Evolutionary conservation across 2,329 filamentous ascomycete species (phyloP).

Genomic region (Rhytidhysteron rufulum): DNA sequence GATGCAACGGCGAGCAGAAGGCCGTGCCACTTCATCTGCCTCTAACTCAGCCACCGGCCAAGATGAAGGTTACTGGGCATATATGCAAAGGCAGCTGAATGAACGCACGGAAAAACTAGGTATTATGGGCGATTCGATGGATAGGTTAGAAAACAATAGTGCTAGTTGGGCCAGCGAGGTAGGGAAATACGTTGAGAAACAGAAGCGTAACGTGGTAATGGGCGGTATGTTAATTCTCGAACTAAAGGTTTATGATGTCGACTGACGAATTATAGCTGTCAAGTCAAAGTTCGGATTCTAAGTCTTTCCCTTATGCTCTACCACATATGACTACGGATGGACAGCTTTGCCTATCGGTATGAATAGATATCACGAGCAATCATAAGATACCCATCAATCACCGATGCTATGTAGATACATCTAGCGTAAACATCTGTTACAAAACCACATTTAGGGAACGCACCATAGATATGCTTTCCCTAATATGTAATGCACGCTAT

Average conservation of each 20-base stretch:
- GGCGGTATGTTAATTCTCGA: slow-evolving; percentile 46
- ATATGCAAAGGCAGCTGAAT: slow-evolving; percentile 80
- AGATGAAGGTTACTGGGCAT: slow-evolving; percentile 63
- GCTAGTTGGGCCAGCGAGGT: slow-evolving; percentile 84
- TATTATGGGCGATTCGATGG: slow-evolving; percentile 79
- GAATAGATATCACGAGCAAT: too few species aligned
- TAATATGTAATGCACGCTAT: too few species aligned
- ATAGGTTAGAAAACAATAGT: slow-evolving; percentile 75
- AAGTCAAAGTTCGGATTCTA: slow-evolving; percentile 4
- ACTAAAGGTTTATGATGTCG: background rate
- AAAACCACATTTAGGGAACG: too few species aligned
- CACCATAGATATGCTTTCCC: too few species aligned
- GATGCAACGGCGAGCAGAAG: slow-evolving; percentile 46
- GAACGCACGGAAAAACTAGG: slow-evolving; percentile 86
- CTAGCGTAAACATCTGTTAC: too few species aligned
- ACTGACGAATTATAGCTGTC: slow-evolving; percentile 3
- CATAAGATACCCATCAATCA: too few species aligned
- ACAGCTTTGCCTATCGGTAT: too few species aligned
- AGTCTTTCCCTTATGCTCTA: too few species aligned
- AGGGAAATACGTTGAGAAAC: slow-evolving; percentile 77
- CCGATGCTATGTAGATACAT: too few species aligned
- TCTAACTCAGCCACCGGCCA: slow-evolving; percentile 23
- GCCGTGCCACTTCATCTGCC: slow-evolving; percentile 34
- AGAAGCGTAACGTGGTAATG: slow-evolving; percentile 81
- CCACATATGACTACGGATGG: too few species aligned